Evolutionary conservation across 148 eudicot species (phyloP).

Genomic region (Polygonum aviculare): DNA sequence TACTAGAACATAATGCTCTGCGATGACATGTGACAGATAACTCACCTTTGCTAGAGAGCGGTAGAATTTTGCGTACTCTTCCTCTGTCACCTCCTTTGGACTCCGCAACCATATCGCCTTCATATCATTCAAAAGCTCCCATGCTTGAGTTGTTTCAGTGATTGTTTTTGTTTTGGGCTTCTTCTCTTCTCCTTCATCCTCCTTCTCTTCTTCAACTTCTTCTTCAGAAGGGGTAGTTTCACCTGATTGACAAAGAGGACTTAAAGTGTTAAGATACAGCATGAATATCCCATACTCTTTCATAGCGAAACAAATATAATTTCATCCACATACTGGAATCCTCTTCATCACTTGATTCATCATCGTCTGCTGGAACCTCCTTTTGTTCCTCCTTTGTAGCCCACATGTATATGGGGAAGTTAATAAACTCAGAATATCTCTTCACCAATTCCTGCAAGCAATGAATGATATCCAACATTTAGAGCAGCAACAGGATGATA

Average conservation of each 20-base stretch:
- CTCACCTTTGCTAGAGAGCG: slow-evolving; percentile 83
- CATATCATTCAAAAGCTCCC: slow-evolving; percentile 96
- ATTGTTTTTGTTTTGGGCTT: slow-evolving; percentile 84
- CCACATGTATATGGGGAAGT: slow-evolving; percentile 93
- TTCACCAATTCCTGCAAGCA: slow-evolving; percentile 75
- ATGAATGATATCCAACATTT: background rate
- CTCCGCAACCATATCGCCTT: slow-evolving; percentile 93
- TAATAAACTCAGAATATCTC: slow-evolving; percentile 87
- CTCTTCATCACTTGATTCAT: slow-evolving; percentile 78
- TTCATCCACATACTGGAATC: slow-evolving; percentile 48
- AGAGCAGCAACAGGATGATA: background rate
- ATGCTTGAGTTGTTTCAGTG: slow-evolving; percentile 76
- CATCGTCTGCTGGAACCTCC: slow-evolving; percentile 98
- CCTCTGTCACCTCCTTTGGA: slow-evolving; percentile 97
- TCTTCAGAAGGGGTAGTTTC: slow-evolving; percentile 65
- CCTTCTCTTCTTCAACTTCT: slow-evolving; percentile 43
- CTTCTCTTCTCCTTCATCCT: slow-evolving; percentile 73
- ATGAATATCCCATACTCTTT: background rate
- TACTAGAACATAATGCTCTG: background rate
- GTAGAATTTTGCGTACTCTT: slow-evolving; percentile 91
- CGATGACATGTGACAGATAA: background rate
- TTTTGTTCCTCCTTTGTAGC: slow-evolving; percentile 85
- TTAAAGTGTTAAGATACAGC: background rate
- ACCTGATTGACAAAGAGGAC: slow-evolving; percentile 32
- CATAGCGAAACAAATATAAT: slow-evolving; percentile 2